Conservation (phyloP, 2,329 filamentous ascomycete genomes). For the Sporothrix curviconia region DNA sequence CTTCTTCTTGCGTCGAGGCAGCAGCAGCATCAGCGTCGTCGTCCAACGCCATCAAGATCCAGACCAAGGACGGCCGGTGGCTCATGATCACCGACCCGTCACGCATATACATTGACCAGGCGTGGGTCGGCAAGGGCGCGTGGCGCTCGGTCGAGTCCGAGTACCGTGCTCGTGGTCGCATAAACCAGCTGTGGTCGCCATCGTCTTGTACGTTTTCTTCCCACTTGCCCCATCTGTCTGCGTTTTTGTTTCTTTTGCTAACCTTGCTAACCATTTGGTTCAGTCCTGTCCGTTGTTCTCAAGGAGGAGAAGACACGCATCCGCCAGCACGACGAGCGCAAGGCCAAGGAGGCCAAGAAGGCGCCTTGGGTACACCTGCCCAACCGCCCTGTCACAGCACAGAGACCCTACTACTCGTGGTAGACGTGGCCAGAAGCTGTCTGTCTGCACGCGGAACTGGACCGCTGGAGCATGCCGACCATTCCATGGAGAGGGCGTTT, state of each 20-base stretch:
- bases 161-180: slow-evolving; percentile 67
- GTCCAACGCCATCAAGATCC: slow-evolving; percentile 49
- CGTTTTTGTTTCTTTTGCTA: background rate
- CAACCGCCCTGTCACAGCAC: slow-evolving; percentile 73
- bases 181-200: slow-evolving; percentile 56
- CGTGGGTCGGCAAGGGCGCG: slow-evolving; percentile 76
- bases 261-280: slow-evolving; percentile 19
- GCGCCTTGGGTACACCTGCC: slow-evolving; percentile 85
- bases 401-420: slow-evolving; percentile 90
- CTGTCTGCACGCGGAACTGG: too few species aligned
- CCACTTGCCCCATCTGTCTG: background rate
- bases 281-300: slow-evolving; percentile 70
- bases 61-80: slow-evolving; percentile 68
- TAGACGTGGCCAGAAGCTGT: slow-evolving; percentile 36
- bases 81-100: slow-evolving; percentile 66
- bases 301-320: slow-evolving; percentile 93
- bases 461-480: too few species aligned
- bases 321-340: slow-evolving; percentile 68
- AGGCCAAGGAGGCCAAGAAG: slow-evolving; percentile 65
- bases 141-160: slow-evolving; percentile 52
- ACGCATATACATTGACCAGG: slow-evolving; percentile 84
- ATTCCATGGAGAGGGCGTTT: background rate
- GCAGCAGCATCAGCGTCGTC: background rate
- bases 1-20: slow-evolving; percentile 24
- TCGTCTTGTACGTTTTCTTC: slow-evolving; percentile 55